Evolutionary conservation across 1,139 yeast species (phyloP).

Genomic region (Yamadazyma jaroonii): DNA sequence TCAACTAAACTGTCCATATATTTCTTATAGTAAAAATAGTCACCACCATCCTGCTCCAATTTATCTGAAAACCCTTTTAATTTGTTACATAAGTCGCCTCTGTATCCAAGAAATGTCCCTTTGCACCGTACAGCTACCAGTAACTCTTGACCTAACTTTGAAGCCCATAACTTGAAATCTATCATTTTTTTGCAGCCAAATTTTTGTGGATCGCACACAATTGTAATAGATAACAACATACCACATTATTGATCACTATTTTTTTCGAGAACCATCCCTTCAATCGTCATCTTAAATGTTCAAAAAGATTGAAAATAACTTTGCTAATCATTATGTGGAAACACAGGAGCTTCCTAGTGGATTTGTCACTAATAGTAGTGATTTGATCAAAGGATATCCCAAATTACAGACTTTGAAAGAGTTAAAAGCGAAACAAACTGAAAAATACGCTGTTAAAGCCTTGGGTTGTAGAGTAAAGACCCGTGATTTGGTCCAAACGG

Average conservation of each 20-base stretch:
- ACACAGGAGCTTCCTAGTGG: constrained; percentile 56
- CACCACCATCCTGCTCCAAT: neutral
- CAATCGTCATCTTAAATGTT: no score
- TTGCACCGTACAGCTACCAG: neutral
- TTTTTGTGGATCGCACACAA: neutral
- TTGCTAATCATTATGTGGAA: constrained; percentile 65
- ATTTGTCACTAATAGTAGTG: constrained; percentile 60
- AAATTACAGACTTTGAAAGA: constrained; percentile 66
- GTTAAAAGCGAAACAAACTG: constrained; percentile 52
- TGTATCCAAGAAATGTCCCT: neutral
- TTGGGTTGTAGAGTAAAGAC: constrained; percentile 60
- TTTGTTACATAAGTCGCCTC: neutral
- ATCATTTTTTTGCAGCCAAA: constrained; percentile 3
- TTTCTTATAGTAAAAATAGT: constrained; percentile 1
- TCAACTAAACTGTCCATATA: constrained; percentile 2
- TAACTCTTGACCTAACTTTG: neutral
- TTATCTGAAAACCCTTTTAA: neutral
- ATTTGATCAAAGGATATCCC: constrained; percentile 82
- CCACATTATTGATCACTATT: no score
- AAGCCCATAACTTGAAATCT: neutral
- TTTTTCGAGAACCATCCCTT: neutral
- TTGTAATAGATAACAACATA: neutral
- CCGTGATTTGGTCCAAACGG: constrained; percentile 51
- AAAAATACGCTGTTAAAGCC: constrained; percentile 54
- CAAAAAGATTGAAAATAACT: constrained; percentile 51